Evolutionary conservation across 345 rosid genomes (phyloP), one percentile per base, ranked within the genome.

Genomic region (Rhodomyrtus tomentosa): DNA sequence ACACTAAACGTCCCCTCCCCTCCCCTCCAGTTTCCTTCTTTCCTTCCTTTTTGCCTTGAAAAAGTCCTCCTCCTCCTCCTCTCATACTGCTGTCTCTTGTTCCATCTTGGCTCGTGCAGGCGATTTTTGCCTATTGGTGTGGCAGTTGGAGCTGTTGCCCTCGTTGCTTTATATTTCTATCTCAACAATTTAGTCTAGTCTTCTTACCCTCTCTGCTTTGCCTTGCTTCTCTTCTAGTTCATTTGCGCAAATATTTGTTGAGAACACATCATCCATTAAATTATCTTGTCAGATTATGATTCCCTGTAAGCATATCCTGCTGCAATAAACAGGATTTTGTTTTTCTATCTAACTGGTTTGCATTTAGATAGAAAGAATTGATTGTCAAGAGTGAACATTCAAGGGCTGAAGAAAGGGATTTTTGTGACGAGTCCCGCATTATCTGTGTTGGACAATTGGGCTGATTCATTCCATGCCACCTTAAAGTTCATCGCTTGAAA

Each of bases 131-230:
- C 98, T 4, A 90, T 96, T 83, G 97, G 92, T 6, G 85, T 93
- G 36, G 98, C 83, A 0, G 91, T 93, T 84, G 99, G 98, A 82
- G 88, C 83, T 87, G 89, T 87, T 76, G 95, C 89, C 54, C 95
- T 96, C 16, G 97, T 90, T 83, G 99, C 88, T 45, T 85, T 96
- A 54, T 95, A 94, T 90, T 93, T 94, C 87, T 96, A 94, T 80
- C 92, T 96, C 88, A 95, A 93, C 88, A 88, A 56, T 50, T 48
- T 68, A 74, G 85, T 82, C 86, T 86, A 82, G 80, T 50, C 51
- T 49, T 49, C 50, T 11, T 10, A 85, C 21, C 49, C 80, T 48
- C 80, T 48, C 5, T 36, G 79, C 79, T 68, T 68, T 36, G 76
- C 76, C 36, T 62, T 11, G 50, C 50, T 49, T 49, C 42, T 32